A percentile compares a stretch with the other conserved stretches of the same genome.
Evolutionary conservation across 176 grass and related monocot genomes (phyloP).

Genomic region (Avena eriantha): DNA sequence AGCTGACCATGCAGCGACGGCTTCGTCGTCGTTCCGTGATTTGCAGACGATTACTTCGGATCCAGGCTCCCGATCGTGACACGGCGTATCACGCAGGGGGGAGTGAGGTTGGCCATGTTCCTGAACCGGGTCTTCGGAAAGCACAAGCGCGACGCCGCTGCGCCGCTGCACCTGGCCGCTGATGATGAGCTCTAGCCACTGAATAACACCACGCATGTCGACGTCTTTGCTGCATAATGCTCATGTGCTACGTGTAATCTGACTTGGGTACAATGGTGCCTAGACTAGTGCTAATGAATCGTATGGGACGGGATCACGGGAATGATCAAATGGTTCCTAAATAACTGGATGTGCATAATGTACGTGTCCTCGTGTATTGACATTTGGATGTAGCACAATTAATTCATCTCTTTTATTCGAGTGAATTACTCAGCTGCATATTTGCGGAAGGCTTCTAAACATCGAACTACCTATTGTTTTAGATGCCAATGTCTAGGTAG

Average conservation of each 20-base stretch:
- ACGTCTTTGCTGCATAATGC: not conserved
- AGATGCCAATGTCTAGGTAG: no score
- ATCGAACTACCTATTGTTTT: no score
- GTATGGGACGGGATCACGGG: no score
- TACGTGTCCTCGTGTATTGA: not conserved
- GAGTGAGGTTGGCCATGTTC: slow-evolving; percentile 84
- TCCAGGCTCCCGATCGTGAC: slow-evolving; percentile 74
- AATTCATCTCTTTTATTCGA: no score
- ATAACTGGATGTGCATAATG: not conserved
- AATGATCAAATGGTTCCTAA: not conserved
- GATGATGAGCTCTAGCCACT: slow-evolving; percentile 7
- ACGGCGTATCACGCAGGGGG: slow-evolving; percentile 78
- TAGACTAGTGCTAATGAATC: not conserved
- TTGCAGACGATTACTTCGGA: slow-evolving; percentile 68
- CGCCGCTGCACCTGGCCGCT: slow-evolving; percentile 2
- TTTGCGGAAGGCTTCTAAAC: no score
- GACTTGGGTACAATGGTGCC: not conserved
- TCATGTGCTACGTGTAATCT: not conserved
- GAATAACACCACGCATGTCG: not conserved
- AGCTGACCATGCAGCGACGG: not conserved
- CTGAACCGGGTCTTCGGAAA: slow-evolving; percentile 73
- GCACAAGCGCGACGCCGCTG: slow-evolving; percentile 38
- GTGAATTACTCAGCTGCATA: no score
- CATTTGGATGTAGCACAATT: not conserved
- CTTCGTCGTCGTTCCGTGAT: not conserved